phyloP scores from a whole-genome alignment of 495 filamentous ascomycete species.

The Penicillium ochrochloron region DNA sequence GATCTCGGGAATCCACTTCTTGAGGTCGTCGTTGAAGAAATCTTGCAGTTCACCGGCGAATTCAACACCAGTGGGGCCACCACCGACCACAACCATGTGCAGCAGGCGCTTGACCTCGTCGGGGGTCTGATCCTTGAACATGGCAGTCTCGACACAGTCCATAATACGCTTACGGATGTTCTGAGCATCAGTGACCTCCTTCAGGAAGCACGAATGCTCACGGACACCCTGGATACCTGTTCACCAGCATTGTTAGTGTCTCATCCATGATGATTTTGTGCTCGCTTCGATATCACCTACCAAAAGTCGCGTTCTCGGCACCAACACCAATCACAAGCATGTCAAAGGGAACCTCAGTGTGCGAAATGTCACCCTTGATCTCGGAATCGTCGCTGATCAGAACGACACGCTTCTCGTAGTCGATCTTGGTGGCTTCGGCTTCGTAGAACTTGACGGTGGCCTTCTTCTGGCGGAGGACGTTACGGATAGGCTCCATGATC shows the following conservation, averaged over 20 bases:
- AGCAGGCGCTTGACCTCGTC: slow-evolving; percentile 92
- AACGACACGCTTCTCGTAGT: slow-evolving; percentile 86
- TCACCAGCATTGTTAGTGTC: slow-evolving; percentile 19
- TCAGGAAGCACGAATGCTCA: slow-evolving; percentile 96
- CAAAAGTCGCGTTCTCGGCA: slow-evolving; percentile 98
- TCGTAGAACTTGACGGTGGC: slow-evolving; percentile 94
- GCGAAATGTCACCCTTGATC: slow-evolving; percentile 78
- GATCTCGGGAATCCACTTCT: slow-evolving; percentile 97
- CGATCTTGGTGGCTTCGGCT: slow-evolving; percentile 96
- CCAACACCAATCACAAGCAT: slow-evolving; percentile 98
- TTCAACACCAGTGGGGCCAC: slow-evolving; percentile 96
- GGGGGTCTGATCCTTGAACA: slow-evolving; percentile 93
- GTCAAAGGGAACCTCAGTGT: slow-evolving; percentile 94
- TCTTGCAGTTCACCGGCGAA: slow-evolving; percentile 98
- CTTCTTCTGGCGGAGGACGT: slow-evolving; percentile 91
- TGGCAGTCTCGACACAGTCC: slow-evolving; percentile 98
- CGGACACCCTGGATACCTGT: slow-evolving; percentile 89
- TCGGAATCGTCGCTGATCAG: slow-evolving; percentile 91
- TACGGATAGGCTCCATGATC: slow-evolving; percentile 98
- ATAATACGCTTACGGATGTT: slow-evolving; percentile 97
- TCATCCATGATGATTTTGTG: not conserved
- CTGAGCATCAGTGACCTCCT: slow-evolving; percentile 96
- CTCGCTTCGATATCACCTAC: slow-evolving; percentile 45
- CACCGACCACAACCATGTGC: slow-evolving; percentile 99
- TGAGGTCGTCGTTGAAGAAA: slow-evolving; percentile 96